Base-by-base conservation (phyloP, 257 asterid species). In the Datura wrightii region DNA sequence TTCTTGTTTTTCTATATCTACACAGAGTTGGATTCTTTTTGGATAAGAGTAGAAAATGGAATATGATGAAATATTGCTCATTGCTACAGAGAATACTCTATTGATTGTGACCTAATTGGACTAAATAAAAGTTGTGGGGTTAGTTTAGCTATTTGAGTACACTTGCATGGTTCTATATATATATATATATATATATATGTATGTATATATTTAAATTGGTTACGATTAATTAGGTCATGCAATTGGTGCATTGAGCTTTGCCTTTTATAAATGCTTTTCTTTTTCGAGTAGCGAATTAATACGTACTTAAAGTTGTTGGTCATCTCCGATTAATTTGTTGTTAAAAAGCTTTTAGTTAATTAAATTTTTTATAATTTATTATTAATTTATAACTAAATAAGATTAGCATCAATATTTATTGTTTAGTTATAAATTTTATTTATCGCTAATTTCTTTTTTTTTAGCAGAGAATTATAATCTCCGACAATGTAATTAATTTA, bases 31-130 rank as follows among this genome's bases (percentile, higher is more conserved):
- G 16, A 39, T 70, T 70, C 79, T 70, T 41, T 67, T 15, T 15
- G 52, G 79, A 70, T 70, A 70, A 24, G 54, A 70, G 79, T 19
- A 2, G 31, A 41, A 70, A 41, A 41, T 70, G 79, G 79, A 18
- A 70, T 41, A 70, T 70, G 36, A 70, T 18, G 41, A 41, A 67
- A 41, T 41, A 41, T 41, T 70, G 79, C 34, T 41, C 54, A 70
- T 8, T 70, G 41, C 16, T 15, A 8, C 34, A 70, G 18, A 70
- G 79, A 41, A 70, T 70, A 18, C 34, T 70, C 54, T 69, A 18
- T 42, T 18, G 53, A 69, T 41, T 8, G 36, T 69, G 79, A 59
- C 14, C 18, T 60, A n/a, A 3, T 60, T 8, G 37, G 36, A 60
- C 37, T 60, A 37, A 18, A 56, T 56, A 56, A 4, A 56, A 56